Percentiles rank a stretch among this genome's conserved stretches.
These are phyloP conservation scores for Schizonepeta tenuifolia DNA, from an alignment of 257 asterid species.

Conservation along the genomic window DNA sequence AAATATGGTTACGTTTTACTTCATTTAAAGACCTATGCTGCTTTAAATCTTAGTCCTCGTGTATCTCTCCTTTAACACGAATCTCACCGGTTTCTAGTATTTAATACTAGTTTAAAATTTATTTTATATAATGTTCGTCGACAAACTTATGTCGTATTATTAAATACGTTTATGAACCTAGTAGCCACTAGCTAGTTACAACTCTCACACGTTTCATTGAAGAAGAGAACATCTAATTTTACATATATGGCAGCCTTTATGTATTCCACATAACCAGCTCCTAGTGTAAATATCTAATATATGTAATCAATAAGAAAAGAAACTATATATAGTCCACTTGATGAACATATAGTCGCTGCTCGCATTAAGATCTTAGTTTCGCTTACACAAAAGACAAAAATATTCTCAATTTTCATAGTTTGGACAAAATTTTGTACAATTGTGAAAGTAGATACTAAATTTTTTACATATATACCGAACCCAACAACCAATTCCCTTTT, in stretches of 20 bases:
- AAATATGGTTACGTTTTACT: slow-evolving; percentile 31
- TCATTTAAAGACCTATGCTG: slow-evolving; percentile 25
- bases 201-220: neutral
- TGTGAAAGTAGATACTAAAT: neutral
- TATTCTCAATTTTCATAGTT: neutral
- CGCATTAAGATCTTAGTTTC: neutral
- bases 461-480: neutral
- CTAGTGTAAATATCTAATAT: no score
- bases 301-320: no score
- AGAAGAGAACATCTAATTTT: neutral
- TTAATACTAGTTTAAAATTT: neutral
- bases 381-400: neutral
- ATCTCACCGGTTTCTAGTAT: neutral
- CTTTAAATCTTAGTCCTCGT: slow-evolving; percentile 1
- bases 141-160: neutral
- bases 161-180: neutral
- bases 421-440: neutral
- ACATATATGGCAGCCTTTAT: neutral
- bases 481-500: neutral
- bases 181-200: no score
- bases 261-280: neutral
- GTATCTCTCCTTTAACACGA: neutral
- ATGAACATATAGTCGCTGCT: neutral
- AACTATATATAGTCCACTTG: no score
- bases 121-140: neutral